Base-by-base conservation (phyloP, 352 stramenopile species). In the Globisporangium irregulare region DNA sequence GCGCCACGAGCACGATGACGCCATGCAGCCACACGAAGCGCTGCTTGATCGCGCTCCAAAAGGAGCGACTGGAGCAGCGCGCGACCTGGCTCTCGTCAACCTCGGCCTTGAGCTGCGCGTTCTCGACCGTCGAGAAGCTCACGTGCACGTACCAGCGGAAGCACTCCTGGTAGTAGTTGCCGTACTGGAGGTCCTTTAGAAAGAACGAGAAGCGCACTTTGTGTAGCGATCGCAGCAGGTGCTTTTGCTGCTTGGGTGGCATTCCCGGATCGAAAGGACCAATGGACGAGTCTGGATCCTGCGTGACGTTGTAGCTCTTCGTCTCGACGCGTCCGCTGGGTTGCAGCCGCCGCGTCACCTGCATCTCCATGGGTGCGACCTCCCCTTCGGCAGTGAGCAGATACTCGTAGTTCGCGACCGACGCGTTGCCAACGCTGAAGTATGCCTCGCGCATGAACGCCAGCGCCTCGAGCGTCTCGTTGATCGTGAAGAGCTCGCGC, bases 321-420 rank as follows among this genome's bases (percentile, higher is more conserved):
- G 62, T 81, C 34, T 73, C 73, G 15, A 75, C 32, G n/a, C 71
- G 62, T 14, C 78, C 72, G 27, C 77, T 74, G 22, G 73, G 70
- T 29, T 81, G 53, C 22, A 76, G 20, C 6, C 32, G 51, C 15
- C 74, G 79, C 46, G 59, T 73, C 50, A 89, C 76, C n/a, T 36
- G 60, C 62, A 91, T 65, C 9, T 62, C 66, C 9, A 91, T 64
- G 7, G 81, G 76, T 38, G 80, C 24, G 4, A 86, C 73, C 22
- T 75, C 43, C 10, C 72, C 72, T 25, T 38, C 10, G 24, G 62
- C 20, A 1, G 76, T 77, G 29, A 55, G 68, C 0, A 79, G 43
- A 55, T 93, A 91, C 66, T 94, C 85, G 74, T 96, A 96, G 69
- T 93, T 96, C 56, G 88, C 88, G 25, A 96, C 75, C 2, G 85